Evolutionary conservation across 306 rosid genomes (phyloP).

Genomic region (Carpinus viminea): DNA sequence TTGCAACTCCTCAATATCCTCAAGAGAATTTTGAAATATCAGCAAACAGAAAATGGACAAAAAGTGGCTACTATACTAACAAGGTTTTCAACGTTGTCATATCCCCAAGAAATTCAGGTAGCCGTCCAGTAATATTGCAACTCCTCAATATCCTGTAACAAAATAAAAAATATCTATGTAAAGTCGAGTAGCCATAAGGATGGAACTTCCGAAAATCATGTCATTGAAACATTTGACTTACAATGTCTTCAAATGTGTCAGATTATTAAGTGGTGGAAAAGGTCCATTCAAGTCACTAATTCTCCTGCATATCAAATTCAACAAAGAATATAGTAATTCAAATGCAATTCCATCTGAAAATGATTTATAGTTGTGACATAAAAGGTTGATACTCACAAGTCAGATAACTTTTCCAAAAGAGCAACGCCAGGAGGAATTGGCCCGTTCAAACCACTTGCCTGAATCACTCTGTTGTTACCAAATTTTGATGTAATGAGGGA

Average conservation of each 20-base stretch:
- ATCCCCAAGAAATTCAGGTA: no score
- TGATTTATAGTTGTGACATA: not conserved
- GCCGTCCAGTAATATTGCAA: no score
- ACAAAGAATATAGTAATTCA: not conserved
- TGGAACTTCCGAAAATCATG: not conserved
- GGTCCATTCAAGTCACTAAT: constrained; percentile 68
- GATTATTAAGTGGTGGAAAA: constrained; percentile 47
- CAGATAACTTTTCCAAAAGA: constrained; percentile 37
- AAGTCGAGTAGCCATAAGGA: not conserved
- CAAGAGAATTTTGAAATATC: no score
- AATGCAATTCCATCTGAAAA: not conserved
- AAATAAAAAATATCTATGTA: constrained; percentile 22
- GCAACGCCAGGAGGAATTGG: constrained; percentile 68
- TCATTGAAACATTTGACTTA: constrained; percentile 42
- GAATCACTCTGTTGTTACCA: constrained; percentile 44
- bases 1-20: constrained; percentile 86
- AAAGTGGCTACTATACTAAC: no score
- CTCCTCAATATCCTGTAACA: constrained; percentile 56
- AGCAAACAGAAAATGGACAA: no score
- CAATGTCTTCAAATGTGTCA: constrained; percentile 43
- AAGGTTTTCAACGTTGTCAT: no score
- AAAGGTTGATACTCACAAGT: constrained; percentile 53
- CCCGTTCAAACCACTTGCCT: constrained; percentile 81
- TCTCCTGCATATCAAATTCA: constrained; percentile 54
- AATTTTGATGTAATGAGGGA: constrained; percentile 13